Base-by-base conservation (phyloP, 2,329 filamentous ascomycete species). In the Ceratocystis colombiana region DNA sequence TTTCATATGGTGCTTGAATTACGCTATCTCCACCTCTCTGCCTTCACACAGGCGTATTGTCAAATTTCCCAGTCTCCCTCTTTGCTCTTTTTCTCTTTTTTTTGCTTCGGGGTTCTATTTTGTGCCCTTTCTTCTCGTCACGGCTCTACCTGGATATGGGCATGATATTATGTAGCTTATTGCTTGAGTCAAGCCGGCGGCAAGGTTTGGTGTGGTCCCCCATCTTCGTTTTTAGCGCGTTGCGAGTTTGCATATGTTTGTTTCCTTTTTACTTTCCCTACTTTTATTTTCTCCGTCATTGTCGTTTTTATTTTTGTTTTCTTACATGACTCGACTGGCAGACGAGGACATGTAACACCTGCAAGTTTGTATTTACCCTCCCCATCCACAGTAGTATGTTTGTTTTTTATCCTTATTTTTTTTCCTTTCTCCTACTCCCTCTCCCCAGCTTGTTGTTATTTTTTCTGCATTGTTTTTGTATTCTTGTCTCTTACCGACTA, bases 391-490 rank as follows among this genome's bases (percentile, higher is more conserved):
- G 55, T 59, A 59, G 55, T 37, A 59, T 59, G 55, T 59, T 59
- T 66, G n/a, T 37, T 62, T 48, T 45, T 59, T 57, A 61, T 62
- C 22, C 48, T 59, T 25, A 20, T 37, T 17, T 10, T 41, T 61
- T 41, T 10, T 17, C 48, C 20, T 64, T 22, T 33, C 8, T 22
- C 46, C 46, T 20, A n/a, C 46, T 48, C 7, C 17, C 12, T 22
- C 48, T 22, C 53, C 28, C 33, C 46, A 30, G 44, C 48, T 45
- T 41, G 28, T 45, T 41, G 28, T 41, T 66, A 46, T 57, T 55
- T 37, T 67, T 46, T 64, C 61, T 64, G 30, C 45, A 50, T 45
- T 61, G 6, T 53, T 53, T 25, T 25, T 53, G n/a, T n/a, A 53
- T 57, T 28, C 15, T 30, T 57, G 53, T 30, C 10, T 57, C 17